Conservation (phyloP, 148 eudicot species). For the Vaccinium macrocarpon region DNA sequence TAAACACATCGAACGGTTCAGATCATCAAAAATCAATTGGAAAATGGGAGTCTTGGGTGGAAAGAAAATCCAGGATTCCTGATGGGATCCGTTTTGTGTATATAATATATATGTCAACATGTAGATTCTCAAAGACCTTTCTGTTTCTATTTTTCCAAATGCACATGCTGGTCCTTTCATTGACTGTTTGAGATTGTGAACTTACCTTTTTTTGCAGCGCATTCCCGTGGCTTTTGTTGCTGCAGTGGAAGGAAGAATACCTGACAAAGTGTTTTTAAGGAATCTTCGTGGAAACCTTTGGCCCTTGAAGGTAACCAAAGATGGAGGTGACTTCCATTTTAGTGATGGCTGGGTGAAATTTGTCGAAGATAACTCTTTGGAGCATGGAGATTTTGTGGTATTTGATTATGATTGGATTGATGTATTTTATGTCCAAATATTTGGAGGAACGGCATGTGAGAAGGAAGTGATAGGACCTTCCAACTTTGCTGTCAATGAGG, state of each 20-base stretch:
- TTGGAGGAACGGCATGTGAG: conserved; percentile 12
- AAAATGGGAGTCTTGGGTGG: too few relatives aligned
- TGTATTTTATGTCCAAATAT: conserved; percentile 15
- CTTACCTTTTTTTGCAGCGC: neutral
- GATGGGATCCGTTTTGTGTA: too few relatives aligned
- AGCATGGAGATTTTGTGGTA: conserved; percentile 11
- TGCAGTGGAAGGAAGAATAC: conserved; percentile 2
- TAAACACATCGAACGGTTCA: too few relatives aligned
- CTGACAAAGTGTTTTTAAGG: conserved; percentile 13
- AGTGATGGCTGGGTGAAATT: conserved; percentile 24
- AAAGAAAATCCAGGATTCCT: too few relatives aligned
- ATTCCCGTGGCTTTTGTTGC: conserved; percentile 12
- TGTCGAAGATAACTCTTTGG: conserved; percentile 11
- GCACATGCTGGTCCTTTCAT: neutral
- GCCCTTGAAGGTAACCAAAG: conserved; percentile 17
- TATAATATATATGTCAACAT: neutral
- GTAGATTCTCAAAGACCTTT: neutral
- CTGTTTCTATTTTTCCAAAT: neutral
- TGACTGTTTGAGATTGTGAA: neutral
- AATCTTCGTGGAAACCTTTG: conserved; percentile 19
- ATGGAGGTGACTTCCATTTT: conserved; percentile 5
- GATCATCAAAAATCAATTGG: too few relatives aligned
- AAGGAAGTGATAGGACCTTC: neutral
- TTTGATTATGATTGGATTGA: conserved; percentile 14
- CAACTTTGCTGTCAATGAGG: neutral